Base-by-base conservation (phyloP, 2,329 filamentous ascomycete species). In the Talaromyces islandicus region DNA sequence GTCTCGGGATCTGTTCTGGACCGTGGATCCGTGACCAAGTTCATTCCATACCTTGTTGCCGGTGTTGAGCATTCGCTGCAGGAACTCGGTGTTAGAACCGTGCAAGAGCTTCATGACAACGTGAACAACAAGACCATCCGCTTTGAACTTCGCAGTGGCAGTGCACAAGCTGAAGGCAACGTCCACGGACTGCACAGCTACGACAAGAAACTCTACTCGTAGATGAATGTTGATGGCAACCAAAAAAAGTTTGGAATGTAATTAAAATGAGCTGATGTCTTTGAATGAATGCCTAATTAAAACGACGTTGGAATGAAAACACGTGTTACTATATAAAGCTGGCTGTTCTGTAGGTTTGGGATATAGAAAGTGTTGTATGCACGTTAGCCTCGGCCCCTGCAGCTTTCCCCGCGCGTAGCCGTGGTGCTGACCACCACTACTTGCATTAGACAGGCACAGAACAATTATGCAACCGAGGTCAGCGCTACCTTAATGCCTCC, bases 191-290 rank as follows among this genome's bases (percentile, higher is more conserved):
- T 99, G 84, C 92, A 97, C 82, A 93, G 91, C 75, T 97, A 96
- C 75, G 94, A 97, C 83, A 99, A 99, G 89, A 99, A 97, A 85
- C 89, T 99, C 67, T 99, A 96, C 79, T 91, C 92, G 70, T 97
- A 86, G 73, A 59, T 50, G 38, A 17, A 17, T 52, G 17, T 52
- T 29, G 43, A 50, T 7, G 48, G n/a, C 25, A 7, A 50, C 46
- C 25, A 29, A 52, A 52, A 52, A 52, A 27, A n/a, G 27, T 52
- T 52, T 27, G 48, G 21, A 19, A 29, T 52, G 48, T 52, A 52
- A 27, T 52, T 25, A 52, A 21, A 50, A 50, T 29, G 48, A 52
- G 43, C 24, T 46, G 43, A 46, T 46, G 43, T 24, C 43, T 46
- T 46, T 46, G 43, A 38, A 38, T 38, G 35, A 38, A 46, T 46